phyloP scores from a whole-genome alignment of 176 grass and related monocot species.

The Rhynchospora breviuscula region DNA sequence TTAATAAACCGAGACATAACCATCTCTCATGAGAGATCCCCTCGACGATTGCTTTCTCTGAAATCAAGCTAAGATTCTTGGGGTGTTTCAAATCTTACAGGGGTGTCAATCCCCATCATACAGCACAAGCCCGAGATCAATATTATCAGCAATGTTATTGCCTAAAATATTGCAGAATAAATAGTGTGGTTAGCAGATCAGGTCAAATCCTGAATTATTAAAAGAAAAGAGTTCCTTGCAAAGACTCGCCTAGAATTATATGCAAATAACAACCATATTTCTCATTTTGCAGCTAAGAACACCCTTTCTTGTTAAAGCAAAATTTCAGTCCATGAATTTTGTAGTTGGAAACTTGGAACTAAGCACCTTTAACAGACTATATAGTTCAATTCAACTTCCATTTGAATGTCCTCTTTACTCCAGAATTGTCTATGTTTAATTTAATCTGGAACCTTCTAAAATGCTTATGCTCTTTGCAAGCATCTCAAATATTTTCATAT shows the following conservation, averaged over 20 bases:
- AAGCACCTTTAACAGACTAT: too few relatives aligned
- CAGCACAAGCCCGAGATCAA: slow-evolving; percentile 92
- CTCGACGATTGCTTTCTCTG: slow-evolving; percentile 5
- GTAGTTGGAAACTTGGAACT: too few relatives aligned
- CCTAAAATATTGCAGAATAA: slow-evolving; percentile 38
- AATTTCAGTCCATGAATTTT: background rate
- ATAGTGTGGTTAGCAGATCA: background rate
- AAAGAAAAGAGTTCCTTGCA: background rate
- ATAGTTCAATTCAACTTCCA: too few relatives aligned
- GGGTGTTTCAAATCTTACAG: slow-evolving; percentile 74
- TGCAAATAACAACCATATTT: background rate
- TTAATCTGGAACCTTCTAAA: background rate
- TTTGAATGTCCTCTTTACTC: too few relatives aligned
- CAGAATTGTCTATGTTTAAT: background rate
- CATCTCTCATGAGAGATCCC: background rate
- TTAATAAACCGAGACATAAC: slow-evolving; percentile 1
- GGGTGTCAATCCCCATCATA: slow-evolving; percentile 92
- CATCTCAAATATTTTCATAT: background rate
- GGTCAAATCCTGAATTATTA: background rate
- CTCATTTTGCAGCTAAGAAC: background rate
- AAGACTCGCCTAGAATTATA: background rate
- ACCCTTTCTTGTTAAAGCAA: background rate
- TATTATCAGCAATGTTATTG: slow-evolving; percentile 85
- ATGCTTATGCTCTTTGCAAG: background rate
- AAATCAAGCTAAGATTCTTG: slow-evolving; percentile 47